phyloP scores from a whole-genome alignment of 768 basidiomycete genomes.

The Lentinula raphanica region DNA sequence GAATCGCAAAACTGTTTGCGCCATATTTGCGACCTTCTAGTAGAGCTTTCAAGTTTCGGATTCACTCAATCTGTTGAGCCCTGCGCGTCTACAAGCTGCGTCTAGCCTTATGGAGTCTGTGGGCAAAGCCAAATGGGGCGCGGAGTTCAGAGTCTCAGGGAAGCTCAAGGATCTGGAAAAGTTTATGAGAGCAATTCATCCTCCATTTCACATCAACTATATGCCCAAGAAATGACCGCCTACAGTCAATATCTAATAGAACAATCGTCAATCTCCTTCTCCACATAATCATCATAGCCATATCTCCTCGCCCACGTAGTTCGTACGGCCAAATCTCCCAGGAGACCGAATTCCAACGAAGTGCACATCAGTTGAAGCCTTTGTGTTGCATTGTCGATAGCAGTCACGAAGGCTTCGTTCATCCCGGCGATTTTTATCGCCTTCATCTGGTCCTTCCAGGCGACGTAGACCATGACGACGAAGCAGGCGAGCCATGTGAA shows the following conservation, averaged over 20 bases:
- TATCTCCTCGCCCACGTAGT: not conserved
- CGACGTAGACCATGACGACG: constrained; percentile 2
- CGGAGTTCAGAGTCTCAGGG: too few relatives aligned
- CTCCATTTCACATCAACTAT: not conserved
- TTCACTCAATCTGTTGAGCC: too few relatives aligned
- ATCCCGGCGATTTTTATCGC: not conserved
- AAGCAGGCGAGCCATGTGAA: constrained; percentile 2
- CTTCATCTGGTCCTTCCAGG: not conserved
- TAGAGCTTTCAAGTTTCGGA: too few relatives aligned
- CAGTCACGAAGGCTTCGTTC: not conserved
- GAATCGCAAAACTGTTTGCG: too few relatives aligned
- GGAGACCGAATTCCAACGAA: constrained; percentile 1
- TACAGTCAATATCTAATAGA: not conserved
- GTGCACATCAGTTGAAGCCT: not conserved
- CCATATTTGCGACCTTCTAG: too few relatives aligned
- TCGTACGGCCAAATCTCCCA: constrained; percentile 3
- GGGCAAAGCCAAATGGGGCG: too few relatives aligned
- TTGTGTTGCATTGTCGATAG: not conserved
- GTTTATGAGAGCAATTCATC: not conserved
- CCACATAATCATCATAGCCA: not conserved
- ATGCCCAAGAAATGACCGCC: not conserved
- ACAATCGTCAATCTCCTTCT: not conserved
- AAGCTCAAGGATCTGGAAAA: too few relatives aligned
- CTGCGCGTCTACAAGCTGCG: too few relatives aligned
- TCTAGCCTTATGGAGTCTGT: too few relatives aligned